Evolutionary conservation across 345 rosid species (phyloP).

Genomic region (Sisymbrium altissimum): DNA sequence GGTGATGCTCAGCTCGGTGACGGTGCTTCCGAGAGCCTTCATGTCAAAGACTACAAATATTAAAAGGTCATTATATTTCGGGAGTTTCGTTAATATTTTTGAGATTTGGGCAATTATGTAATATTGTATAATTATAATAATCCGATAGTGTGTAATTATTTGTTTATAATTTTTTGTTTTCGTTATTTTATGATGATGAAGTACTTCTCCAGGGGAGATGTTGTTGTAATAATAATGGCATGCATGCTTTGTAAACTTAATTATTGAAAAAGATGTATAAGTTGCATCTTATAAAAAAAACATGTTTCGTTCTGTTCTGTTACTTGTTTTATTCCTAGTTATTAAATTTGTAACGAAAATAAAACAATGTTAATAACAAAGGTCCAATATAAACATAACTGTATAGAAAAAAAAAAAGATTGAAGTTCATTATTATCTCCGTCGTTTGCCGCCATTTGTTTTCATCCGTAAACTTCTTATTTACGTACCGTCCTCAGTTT

Average conservation of each 20-base stretch:
- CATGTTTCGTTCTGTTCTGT: not conserved
- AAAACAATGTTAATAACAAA: not conserved
- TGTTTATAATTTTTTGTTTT: not conserved
- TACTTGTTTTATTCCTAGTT: not conserved
- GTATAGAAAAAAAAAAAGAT: not conserved
- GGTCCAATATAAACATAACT: not conserved
- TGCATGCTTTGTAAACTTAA: not conserved
- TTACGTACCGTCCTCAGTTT: no score
- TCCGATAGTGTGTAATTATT: not conserved
- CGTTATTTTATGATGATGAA: not conserved
- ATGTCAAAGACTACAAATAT: constrained; percentile 35
- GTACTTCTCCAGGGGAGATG: not conserved
- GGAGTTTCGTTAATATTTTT: not conserved
- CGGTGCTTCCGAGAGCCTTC: constrained; percentile 87
- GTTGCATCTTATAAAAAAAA: not conserved
- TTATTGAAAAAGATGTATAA: not conserved
- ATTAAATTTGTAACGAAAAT: not conserved
- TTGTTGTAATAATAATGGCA: not conserved
- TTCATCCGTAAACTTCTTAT: no score
- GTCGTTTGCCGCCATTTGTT: not conserved
- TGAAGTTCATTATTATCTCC: not conserved
- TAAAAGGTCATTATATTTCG: not conserved
- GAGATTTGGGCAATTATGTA: not conserved
- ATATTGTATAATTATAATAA: not conserved
- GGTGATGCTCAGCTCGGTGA: constrained; percentile 69